phyloP scores from a whole-genome alignment of 2,329 filamentous ascomycete species.

The Fusarium duplospermum region DNA sequence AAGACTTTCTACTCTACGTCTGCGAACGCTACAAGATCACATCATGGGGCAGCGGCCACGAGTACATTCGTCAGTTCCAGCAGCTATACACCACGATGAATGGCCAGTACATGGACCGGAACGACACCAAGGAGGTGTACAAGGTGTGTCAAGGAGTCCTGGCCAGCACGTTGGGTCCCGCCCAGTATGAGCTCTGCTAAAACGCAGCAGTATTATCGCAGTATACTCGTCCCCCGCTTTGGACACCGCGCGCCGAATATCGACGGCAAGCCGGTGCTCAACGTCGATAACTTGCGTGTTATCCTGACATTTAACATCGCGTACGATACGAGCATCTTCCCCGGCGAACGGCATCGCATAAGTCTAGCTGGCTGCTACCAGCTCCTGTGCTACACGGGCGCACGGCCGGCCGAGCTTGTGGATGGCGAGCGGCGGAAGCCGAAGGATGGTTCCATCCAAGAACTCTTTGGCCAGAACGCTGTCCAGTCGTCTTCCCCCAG shows the following conservation, averaged over 20 bases:
- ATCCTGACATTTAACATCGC: constrained; percentile 47
- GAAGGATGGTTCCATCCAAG: constrained; percentile 41
- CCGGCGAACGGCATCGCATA: constrained; percentile 38
- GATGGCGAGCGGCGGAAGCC: constrained; percentile 42
- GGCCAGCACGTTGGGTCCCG: not conserved
- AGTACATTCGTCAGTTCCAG: constrained; percentile 45
- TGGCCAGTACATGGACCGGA: constrained; percentile 29
- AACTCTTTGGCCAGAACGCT: constrained; percentile 43
- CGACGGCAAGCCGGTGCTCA: constrained; percentile 41
- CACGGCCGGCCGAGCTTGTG: constrained; percentile 45
- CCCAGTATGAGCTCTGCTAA: constrained; percentile 12
- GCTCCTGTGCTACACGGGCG: constrained; percentile 44
- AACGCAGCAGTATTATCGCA: constrained; percentile 36
- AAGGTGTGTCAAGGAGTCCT: constrained; percentile 31
- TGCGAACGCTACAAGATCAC: constrained; percentile 38
- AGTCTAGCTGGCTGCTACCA: constrained; percentile 43
- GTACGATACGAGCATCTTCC: constrained; percentile 43
- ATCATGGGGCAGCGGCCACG: constrained; percentile 34
- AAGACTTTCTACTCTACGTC: constrained; percentile 45
- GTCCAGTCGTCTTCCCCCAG: constrained; percentile 11
- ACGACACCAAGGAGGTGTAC: constrained; percentile 42
- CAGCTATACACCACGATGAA: constrained; percentile 30
- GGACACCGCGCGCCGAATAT: constrained; percentile 37
- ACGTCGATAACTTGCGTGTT: constrained; percentile 31
- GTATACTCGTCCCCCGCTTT: constrained; percentile 38